A percentile compares a stretch with the other conserved stretches of the same genome.
Conservation (phyloP, 805 yeast genomes). For the Nakazawaea ernobii region DNA sequence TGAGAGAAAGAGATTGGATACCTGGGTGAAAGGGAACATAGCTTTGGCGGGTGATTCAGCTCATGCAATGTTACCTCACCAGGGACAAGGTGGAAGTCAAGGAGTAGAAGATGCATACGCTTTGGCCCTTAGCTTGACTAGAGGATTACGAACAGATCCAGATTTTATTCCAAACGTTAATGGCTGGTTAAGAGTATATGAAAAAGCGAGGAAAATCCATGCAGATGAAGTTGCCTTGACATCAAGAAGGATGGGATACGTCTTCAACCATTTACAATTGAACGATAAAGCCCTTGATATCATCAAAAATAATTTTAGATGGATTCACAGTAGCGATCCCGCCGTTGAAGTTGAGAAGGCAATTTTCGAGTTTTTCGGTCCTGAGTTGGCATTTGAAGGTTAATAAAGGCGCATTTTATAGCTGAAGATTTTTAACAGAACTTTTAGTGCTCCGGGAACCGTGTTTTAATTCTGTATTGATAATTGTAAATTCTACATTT, state of each 20-base stretch:
- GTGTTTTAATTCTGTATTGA: no score
- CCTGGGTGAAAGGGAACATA: slow-evolving; percentile 3
- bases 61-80: slow-evolving; percentile 4
- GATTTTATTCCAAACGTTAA: no score
- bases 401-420: no score
- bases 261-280: neutral
- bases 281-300: neutral
- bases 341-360: neutral
- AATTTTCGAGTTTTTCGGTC: neutral
- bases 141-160: neutral
- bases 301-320: neutral
- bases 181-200: neutral
- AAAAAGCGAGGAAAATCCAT: neutral
- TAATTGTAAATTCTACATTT: no score
- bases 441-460: no score
- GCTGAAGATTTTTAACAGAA: no score
- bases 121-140: neutral
- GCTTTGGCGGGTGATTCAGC: slow-evolving; percentile 8
- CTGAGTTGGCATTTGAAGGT: neutral
- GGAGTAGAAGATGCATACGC: slow-evolving; percentile 6
- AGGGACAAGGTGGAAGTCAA: slow-evolving; percentile 8
- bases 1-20: neutral
- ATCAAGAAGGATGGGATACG: neutral
- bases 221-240: neutral
- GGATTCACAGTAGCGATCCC: neutral